These are phyloP conservation scores for Paecilomyces niveus DNA, from an alignment of 2,329 filamentous ascomycete species.

Conservation along the genomic window DNA sequence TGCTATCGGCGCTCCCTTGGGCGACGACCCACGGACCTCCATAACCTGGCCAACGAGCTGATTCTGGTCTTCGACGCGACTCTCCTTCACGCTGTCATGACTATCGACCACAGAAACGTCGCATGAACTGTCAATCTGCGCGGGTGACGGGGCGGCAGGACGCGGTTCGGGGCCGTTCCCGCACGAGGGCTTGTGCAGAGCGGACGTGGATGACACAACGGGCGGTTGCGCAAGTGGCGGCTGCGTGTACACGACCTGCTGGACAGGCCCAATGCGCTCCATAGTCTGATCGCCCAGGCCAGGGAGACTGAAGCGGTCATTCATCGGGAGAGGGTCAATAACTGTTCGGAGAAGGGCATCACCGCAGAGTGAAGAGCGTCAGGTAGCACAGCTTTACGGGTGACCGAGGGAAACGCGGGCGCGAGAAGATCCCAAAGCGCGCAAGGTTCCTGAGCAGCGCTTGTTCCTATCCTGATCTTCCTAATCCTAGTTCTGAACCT, in stretches of 20 bases:
- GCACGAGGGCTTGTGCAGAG: background rate
- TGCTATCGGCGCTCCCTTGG: background rate
- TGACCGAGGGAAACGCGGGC: background rate
- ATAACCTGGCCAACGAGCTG: background rate
- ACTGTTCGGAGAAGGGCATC: background rate
- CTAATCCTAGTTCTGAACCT: background rate
- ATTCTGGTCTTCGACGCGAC: background rate
- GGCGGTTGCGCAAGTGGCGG: conserved; percentile 1
- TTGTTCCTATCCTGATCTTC: background rate
- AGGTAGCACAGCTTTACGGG: background rate
- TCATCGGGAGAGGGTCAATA: background rate
- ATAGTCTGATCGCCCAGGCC: background rate
- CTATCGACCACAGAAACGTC: background rate
- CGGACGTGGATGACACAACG: background rate
- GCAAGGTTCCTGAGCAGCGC: background rate
- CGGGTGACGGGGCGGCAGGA: background rate
- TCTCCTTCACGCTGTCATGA: background rate
- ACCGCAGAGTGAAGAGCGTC: background rate
- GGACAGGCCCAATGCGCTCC: background rate
- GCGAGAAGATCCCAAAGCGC: background rate
- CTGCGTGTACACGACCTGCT: background rate
- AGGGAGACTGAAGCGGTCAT: background rate
- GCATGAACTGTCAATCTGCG: background rate
- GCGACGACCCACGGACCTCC: background rate
- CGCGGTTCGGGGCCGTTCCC: background rate